A percentile compares a stretch with the other conserved stretches of the same genome.
Evolutionary conservation across 371 early-diverging fungal genomes (phyloP).

Genomic region (Batkoa obscura): DNA sequence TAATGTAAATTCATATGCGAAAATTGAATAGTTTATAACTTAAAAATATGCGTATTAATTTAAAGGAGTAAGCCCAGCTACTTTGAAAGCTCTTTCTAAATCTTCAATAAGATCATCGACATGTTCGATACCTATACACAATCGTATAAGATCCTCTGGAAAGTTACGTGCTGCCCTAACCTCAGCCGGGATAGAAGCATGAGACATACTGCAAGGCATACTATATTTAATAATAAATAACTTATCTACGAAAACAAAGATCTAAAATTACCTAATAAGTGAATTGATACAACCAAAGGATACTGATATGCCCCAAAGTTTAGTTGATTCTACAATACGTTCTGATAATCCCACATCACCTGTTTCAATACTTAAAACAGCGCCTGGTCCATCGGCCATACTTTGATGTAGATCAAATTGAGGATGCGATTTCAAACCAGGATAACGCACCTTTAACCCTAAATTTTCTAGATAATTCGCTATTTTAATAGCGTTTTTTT

Average conservation of each 20-base stretch:
- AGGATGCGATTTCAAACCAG: slow-evolving; percentile 71
- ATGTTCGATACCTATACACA: slow-evolving; percentile 96
- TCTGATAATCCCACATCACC: slow-evolving; percentile 65
- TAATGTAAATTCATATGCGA: no score
- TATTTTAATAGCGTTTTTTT: slow-evolving; percentile 48
- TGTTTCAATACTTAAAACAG: slow-evolving; percentile 85
- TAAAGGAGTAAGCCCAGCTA: slow-evolving; percentile 25
- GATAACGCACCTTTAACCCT: slow-evolving; percentile 71
- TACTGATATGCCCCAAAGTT: slow-evolving; percentile 80
- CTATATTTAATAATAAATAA: slow-evolving; percentile 16
- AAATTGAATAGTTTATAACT: no score
- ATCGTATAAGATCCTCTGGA: slow-evolving; percentile 85
- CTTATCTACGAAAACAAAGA: not conserved
- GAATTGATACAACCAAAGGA: slow-evolving; percentile 95
- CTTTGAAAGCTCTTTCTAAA: slow-evolving; percentile 47
- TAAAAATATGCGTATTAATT: no score
- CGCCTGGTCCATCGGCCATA: slow-evolving; percentile 75
- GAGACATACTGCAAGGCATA: slow-evolving; percentile 96
- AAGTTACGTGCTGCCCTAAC: slow-evolving; percentile 66
- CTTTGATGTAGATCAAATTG: slow-evolving; percentile 63
- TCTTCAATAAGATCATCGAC: slow-evolving; percentile 79
- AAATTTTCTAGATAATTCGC: slow-evolving; percentile 57
- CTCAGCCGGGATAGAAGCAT: slow-evolving; percentile 84
- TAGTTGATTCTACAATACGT: slow-evolving; percentile 63
- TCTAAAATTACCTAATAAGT: slow-evolving; percentile 49